Conservation (phyloP, 306 rosid genomes). For the Alnus glutinosa region DNA sequence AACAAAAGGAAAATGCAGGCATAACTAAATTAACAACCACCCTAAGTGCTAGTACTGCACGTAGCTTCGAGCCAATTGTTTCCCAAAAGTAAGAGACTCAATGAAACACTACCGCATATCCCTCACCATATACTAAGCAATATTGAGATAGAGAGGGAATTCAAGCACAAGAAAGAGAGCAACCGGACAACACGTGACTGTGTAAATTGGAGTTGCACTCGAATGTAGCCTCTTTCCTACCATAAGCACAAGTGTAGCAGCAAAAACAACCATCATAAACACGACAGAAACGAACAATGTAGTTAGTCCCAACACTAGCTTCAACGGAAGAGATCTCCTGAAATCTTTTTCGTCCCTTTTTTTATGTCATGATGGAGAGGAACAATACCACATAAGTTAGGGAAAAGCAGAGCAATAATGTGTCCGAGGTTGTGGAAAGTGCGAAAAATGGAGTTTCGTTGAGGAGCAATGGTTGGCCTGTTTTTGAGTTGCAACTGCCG, state of each 20-base stretch:
- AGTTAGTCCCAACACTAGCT: constrained; percentile 23
- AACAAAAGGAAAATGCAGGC: no score
- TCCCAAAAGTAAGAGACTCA: neutral
- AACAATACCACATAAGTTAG: constrained; percentile 31
- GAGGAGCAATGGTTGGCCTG: constrained; percentile 24
- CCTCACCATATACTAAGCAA: constrained; percentile 7
- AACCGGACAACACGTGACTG: constrained; percentile 13
- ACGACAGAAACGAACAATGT: constrained; percentile 17
- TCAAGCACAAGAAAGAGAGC: constrained; percentile 14
- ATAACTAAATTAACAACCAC: no score
- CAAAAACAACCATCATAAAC: constrained; percentile 24
- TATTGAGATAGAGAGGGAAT: constrained; percentile 21
- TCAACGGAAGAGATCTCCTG: constrained; percentile 15
- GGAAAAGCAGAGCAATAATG: constrained; percentile 9
- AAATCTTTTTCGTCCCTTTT: constrained; percentile 17
- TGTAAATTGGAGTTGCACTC: constrained; percentile 18
- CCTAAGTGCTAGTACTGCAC: no score
- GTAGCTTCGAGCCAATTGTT: neutral
- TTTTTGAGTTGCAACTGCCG: neutral
- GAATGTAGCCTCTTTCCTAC: constrained; percentile 15
- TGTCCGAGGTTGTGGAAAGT: constrained; percentile 12
- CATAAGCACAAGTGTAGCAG: constrained; percentile 19
- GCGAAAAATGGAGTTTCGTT: constrained; percentile 14
- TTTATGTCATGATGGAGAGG: constrained; percentile 26
- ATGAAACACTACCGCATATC: neutral